Evolutionary conservation across 805 yeast species (phyloP).

Genomic region (Grigorovia jiainica): DNA sequence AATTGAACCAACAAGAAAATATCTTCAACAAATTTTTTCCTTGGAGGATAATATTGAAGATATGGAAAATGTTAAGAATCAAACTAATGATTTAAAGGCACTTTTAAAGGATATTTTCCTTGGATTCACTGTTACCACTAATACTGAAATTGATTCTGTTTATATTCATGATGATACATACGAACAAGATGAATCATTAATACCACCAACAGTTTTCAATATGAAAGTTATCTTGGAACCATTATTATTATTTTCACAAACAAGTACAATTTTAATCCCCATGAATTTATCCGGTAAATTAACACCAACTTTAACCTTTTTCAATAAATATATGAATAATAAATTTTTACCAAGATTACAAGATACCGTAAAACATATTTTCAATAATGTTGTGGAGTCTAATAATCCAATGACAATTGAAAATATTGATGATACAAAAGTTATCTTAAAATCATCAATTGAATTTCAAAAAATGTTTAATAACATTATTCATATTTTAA

Average conservation of each 20-base stretch:
- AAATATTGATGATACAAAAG: constrained; percentile 25
- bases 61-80: constrained; percentile 21
- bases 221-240: constrained; percentile 73
- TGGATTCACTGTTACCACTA: constrained; percentile 40
- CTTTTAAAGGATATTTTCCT: constrained; percentile 60
- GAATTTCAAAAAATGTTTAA: constrained; percentile 22
- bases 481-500: constrained; percentile 24
- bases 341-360: constrained; percentile 59
- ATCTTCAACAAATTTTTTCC: constrained; percentile 13
- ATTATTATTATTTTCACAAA: constrained; percentile 57
- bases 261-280: constrained; percentile 38
- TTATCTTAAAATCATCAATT: constrained; percentile 23
- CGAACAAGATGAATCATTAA: constrained; percentile 52
- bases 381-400: constrained; percentile 37
- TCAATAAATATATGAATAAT: constrained; percentile 52
- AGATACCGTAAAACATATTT: constrained; percentile 42
- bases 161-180: constrained; percentile 54
- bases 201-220: constrained; percentile 64
- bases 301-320: constrained; percentile 37
- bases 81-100: constrained; percentile 34
- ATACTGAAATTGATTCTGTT: constrained; percentile 30
- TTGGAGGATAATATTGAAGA: constrained; percentile 23
- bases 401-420: constrained; percentile 32
- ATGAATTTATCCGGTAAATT: constrained; percentile 11
- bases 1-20: constrained; percentile 5